Conservation (phyloP, 225 moss, liverwort and hornwort species). For the Pseudoscleropodium purum region DNA sequence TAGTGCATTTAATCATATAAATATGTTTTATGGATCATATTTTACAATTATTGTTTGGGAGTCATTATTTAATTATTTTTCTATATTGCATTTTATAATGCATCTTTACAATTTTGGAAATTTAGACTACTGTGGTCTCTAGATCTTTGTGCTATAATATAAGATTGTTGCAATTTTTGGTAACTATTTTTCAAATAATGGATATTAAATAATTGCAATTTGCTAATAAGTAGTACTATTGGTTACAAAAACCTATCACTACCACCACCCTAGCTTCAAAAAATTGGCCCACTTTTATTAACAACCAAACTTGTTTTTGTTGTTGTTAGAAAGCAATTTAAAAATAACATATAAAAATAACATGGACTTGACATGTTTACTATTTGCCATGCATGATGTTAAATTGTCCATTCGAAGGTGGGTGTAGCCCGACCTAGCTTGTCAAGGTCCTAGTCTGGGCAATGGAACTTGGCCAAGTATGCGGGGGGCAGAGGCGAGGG, state of each 20-base stretch:
- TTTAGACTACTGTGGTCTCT: rapidly evolving
- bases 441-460: too few relatives aligned
- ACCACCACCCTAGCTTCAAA: neutral
- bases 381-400: neutral
- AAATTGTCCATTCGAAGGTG: too few relatives aligned
- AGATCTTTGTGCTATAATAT: neutral
- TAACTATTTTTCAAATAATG: too few relatives aligned
- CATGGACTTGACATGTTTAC: neutral
- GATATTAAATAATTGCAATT: neutral
- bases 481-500: too few relatives aligned
- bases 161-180: neutral
- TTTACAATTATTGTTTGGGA: neutral
- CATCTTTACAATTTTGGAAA: neutral
- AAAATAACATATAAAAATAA: neutral
- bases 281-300: neutral
- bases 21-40: neutral
- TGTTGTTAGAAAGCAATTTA: neutral
- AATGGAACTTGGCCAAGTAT: too few relatives aligned
- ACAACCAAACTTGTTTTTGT: neutral
- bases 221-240: neutral
- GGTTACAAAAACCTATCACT: neutral
- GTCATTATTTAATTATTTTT: neutral
- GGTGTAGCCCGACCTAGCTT: too few relatives aligned
- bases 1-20: neutral
- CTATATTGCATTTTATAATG: neutral